These are phyloP conservation scores for Penicillium lagena DNA, from an alignment of 495 filamentous ascomycete genomes.

Conservation along the genomic window DNA sequence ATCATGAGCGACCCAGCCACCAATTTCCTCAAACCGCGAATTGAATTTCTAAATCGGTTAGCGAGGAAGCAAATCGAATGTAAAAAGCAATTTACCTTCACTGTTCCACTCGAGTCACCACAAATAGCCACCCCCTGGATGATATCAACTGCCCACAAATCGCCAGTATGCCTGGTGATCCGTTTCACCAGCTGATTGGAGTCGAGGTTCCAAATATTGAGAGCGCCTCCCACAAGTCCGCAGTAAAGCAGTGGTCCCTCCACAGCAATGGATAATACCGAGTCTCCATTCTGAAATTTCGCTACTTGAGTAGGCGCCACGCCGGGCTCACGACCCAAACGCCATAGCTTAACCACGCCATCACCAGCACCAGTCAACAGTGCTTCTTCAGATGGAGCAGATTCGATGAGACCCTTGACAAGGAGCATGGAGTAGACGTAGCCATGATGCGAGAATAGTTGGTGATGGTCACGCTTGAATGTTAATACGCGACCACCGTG, in stretches of 20 bases:
- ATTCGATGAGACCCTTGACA: slow-evolving; percentile 56
- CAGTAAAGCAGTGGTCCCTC: slow-evolving; percentile 88
- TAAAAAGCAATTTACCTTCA: slow-evolving; percentile 55
- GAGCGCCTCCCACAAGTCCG: slow-evolving; percentile 79
- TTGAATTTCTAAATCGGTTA: slow-evolving; percentile 61
- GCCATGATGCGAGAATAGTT: slow-evolving; percentile 86
- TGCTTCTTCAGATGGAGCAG: slow-evolving; percentile 64
- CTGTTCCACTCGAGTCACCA: slow-evolving; percentile 70
- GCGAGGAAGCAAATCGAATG: neutral
- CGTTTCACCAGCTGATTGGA: slow-evolving; percentile 84
- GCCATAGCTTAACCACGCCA: slow-evolving; percentile 88
- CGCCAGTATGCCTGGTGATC: slow-evolving; percentile 71
- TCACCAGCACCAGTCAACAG: slow-evolving; percentile 90
- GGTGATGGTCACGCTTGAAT: slow-evolving; percentile 75
- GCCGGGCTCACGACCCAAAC: slow-evolving; percentile 46
- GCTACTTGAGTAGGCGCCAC: slow-evolving; percentile 47
- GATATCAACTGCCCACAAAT: slow-evolving; percentile 80
- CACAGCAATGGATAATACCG: slow-evolving; percentile 74
- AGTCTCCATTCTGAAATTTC: slow-evolving; percentile 74
- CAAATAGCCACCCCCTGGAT: slow-evolving; percentile 80
- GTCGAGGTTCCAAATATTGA: slow-evolving; percentile 96
- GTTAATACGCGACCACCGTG: slow-evolving; percentile 64
- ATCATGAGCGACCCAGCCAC: slow-evolving; percentile 77
- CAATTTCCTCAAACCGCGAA: slow-evolving; percentile 78
- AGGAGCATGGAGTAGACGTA: slow-evolving; percentile 95